phyloP scores from a whole-genome alignment of 805 yeast genomes.

The Metschnikowia kunwiensis region DNA sequence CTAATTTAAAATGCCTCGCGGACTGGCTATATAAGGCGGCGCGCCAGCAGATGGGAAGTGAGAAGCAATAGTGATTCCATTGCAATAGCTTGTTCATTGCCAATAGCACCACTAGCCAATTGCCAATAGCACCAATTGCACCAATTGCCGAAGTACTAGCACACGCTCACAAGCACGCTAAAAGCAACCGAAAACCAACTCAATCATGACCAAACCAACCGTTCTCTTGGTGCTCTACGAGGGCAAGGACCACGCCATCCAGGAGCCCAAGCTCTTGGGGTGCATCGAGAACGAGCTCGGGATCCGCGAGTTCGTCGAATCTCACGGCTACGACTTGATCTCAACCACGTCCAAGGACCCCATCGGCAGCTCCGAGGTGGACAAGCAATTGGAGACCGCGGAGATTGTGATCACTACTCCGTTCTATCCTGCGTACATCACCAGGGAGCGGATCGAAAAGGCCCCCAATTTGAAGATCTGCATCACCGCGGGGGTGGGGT shows the following conservation, averaged over 20 bases:
- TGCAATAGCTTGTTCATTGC: no score
- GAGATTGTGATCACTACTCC: conserved; percentile 80
- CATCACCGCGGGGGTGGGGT: conserved; percentile 82
- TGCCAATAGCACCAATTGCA: no score
- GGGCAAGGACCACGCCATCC: conserved; percentile 56
- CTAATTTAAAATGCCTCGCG: no score
- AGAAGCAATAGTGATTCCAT: no score
- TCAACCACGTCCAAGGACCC: conserved; percentile 68
- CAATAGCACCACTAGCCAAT: no score
- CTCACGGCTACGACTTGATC: conserved; percentile 62
- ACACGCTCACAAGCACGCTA: no score
- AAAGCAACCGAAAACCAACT: no score
- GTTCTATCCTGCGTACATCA: conserved; percentile 76
- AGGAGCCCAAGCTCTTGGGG: conserved; percentile 63
- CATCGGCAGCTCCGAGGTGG: conserved; percentile 55
- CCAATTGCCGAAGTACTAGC: no score
- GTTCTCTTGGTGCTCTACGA: conserved; percentile 57
- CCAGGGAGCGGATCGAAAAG: conserved; percentile 59
- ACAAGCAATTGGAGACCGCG: conserved; percentile 64
- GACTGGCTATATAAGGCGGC: no score
- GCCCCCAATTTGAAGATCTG: conserved; percentile 70
- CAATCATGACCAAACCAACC: conserved; percentile 27
- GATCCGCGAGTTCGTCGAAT: conserved; percentile 58
- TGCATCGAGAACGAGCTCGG: conserved; percentile 76
- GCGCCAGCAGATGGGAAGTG: no score